Conservation (phyloP, 2,329 filamentous ascomycete genomes). For the Calonectria pauciramosa region DNA sequence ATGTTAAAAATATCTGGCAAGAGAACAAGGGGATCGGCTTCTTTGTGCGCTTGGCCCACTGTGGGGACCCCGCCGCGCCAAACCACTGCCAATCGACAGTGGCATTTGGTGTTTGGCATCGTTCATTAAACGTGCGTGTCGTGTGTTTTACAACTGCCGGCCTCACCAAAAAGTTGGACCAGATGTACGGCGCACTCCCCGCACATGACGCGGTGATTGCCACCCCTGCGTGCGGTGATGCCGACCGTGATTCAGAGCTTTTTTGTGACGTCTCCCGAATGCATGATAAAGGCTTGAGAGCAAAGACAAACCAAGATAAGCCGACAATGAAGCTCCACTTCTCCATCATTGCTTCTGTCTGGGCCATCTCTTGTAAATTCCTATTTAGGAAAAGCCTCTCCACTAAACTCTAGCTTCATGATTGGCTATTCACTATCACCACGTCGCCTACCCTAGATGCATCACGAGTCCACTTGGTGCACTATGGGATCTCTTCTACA, state of each 20-base stretch:
- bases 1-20: not conserved
- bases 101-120: not conserved
- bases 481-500: slow-evolving; percentile 18
- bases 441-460: not conserved
- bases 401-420: not conserved
- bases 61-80: not conserved
- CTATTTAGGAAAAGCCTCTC: slow-evolving; percentile 12
- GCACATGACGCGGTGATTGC: not conserved
- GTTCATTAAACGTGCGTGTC: not conserved
- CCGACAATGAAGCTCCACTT: not conserved
- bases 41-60: not conserved
- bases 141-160: not conserved
- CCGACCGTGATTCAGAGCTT: not conserved
- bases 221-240: not conserved
- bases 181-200: not conserved
- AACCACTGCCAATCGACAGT: not conserved
- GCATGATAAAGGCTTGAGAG: not conserved
- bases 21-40: not conserved
- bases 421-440: slow-evolving; percentile 17
- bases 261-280: not conserved
- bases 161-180: not conserved
- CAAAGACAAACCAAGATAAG: not conserved
- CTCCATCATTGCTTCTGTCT: not conserved
- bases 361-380: slow-evolving; percentile 37
- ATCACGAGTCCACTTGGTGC: not conserved